phyloP scores from a whole-genome alignment of 257 asterid species.

The Solanum habrochaites region DNA sequence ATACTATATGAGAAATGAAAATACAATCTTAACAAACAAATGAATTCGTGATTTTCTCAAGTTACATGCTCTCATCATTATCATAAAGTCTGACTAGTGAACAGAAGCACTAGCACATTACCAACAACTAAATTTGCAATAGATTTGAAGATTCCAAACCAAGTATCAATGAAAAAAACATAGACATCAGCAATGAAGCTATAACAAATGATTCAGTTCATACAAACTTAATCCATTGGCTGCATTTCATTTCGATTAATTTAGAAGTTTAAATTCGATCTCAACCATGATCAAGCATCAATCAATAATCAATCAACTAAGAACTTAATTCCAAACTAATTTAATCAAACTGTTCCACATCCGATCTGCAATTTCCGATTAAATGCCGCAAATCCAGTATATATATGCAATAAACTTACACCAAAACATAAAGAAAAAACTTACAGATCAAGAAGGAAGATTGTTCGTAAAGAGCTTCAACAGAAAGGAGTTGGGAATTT shows the following conservation, averaged over 20 bases:
- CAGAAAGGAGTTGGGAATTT: neutral
- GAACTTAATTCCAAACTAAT: neutral
- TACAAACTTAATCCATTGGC: neutral
- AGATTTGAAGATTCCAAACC: neutral
- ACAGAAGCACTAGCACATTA: neutral
- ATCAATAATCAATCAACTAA: neutral
- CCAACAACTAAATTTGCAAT: neutral
- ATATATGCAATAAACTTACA: neutral
- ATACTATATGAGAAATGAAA: neutral
- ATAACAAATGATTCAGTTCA: neutral
- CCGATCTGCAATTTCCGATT: neutral
- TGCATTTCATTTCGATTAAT: neutral
- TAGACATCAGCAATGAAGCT: neutral
- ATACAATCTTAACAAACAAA: neutral
- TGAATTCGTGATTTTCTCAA: neutral
- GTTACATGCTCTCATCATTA: neutral
- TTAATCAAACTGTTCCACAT: neutral
- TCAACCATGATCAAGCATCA: neutral
- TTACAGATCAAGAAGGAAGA: neutral
- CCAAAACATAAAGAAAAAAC: neutral
- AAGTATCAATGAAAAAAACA: neutral
- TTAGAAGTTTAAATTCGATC: neutral
- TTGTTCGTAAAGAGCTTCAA: neutral
- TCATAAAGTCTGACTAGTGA: neutral
- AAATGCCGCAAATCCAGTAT: neutral